Percentiles rank a stretch among this genome's conserved stretches.
Evolutionary conservation across 345 rosid genomes (phyloP).

Genomic region (Brassica juncea): DNA sequence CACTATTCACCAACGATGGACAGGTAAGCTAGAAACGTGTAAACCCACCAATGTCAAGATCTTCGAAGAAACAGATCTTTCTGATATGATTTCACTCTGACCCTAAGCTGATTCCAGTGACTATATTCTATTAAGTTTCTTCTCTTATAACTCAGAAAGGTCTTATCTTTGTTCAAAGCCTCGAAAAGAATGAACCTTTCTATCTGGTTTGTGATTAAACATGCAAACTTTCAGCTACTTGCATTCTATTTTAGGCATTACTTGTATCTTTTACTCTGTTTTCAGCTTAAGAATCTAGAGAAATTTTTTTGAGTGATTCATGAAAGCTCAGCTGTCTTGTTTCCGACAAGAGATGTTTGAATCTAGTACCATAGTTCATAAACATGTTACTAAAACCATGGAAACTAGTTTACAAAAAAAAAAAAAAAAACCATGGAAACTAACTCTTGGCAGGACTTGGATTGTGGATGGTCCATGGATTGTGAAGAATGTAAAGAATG

Average conservation of each 20-base stretch:
- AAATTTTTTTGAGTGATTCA: not conserved
- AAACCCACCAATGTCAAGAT: not conserved
- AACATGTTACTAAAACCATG: not conserved
- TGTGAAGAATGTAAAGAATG: not conserved
- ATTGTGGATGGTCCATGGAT: not conserved
- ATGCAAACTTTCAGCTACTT: not conserved
- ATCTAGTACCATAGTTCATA: not conserved
- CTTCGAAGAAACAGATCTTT: not conserved
- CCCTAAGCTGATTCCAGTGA: too few relatives aligned
- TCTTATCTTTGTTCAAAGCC: not conserved
- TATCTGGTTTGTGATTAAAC: not conserved
- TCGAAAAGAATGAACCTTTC: not conserved
- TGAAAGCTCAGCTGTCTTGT: not conserved
- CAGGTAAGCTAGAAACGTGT: constrained; percentile 38
- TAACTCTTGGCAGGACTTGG: not conserved
- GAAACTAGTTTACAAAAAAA: not conserved
- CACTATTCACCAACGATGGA: constrained; percentile 29
- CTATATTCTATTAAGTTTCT: too few relatives aligned
- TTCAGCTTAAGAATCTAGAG: constrained; percentile 1
- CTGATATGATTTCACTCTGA: not conserved
- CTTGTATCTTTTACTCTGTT: constrained; percentile 1
- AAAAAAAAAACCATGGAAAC: too few relatives aligned
- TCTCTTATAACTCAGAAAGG: too few relatives aligned
- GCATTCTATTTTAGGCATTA: not conserved
- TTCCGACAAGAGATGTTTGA: not conserved